Conservation (phyloP, 345 rosid genomes). For the Excoecaria agallocha region DNA sequence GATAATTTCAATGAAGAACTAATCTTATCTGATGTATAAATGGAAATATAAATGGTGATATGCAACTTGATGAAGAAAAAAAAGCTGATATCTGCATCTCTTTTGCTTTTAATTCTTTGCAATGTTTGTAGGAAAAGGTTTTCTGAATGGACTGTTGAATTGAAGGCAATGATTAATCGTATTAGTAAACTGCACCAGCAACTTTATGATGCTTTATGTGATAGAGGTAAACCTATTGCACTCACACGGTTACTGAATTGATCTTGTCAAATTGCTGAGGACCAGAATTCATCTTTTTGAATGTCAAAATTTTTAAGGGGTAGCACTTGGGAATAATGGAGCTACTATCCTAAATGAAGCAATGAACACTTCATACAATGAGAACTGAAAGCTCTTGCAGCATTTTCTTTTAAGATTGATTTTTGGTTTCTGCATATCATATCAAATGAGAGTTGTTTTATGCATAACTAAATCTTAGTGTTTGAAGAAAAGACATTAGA, state of each 20-base stretch:
- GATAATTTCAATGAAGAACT: not conserved
- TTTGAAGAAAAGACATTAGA: not conserved
- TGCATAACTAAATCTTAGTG: not conserved
- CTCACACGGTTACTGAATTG: not conserved
- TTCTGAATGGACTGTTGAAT: constrained; percentile 71
- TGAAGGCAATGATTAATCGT: constrained; percentile 84
- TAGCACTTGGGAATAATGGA: not conserved
- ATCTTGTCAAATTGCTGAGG: not conserved
- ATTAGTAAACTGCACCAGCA: constrained; percentile 71
- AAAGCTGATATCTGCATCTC: not conserved
- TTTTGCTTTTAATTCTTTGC: constrained; percentile 3
- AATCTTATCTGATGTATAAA: too few relatives aligned
- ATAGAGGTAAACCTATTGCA: constrained; percentile 38
- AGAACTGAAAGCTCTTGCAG: not conserved
- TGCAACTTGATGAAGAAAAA: not conserved
- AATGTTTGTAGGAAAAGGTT: constrained; percentile 45
- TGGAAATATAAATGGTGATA: not conserved
- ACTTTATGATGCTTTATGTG: constrained; percentile 60
- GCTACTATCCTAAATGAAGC: not conserved
- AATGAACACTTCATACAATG: not conserved
- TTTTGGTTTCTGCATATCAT: not conserved
- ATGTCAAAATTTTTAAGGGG: not conserved
- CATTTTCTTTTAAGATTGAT: not conserved
- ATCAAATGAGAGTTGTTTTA: not conserved
- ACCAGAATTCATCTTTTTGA: not conserved